These are phyloP conservation scores for Eutypa lata DNA, from an alignment of 2,329 filamentous ascomycete species.

Conservation along the genomic window DNA sequence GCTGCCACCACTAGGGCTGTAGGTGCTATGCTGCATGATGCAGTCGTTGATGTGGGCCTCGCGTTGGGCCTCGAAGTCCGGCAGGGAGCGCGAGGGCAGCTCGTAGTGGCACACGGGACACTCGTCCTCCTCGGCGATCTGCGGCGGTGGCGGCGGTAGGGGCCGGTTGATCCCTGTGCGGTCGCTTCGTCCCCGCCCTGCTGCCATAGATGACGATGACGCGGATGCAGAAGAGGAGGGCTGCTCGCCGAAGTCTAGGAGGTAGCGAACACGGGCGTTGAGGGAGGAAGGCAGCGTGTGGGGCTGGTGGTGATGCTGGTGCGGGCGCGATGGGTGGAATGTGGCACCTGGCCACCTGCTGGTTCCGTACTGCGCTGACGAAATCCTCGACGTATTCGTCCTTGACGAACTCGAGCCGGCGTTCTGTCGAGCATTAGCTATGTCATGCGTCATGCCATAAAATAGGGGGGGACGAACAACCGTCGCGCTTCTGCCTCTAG, in stretches of 20 bases:
- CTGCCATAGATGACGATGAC: conserved; percentile 32
- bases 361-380: not conserved
- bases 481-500: conserved; percentile 46
- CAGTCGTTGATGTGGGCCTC: conserved; percentile 59
- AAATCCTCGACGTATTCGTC: not conserved
- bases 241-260: conserved; percentile 27
- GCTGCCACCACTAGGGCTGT: conserved; percentile 30
- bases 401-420: conserved; percentile 23
- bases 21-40: conserved; percentile 53
- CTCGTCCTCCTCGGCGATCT: conserved; percentile 69
- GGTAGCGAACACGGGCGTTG: conserved; percentile 19
- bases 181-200: conserved; percentile 15
- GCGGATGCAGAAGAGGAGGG: too few species aligned
- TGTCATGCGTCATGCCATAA: not conserved
- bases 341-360: not conserved
- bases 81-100: conserved; percentile 56
- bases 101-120: conserved; percentile 75
- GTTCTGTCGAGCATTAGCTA: conserved; percentile 17
- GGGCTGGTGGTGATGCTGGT: conserved; percentile 15
- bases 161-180: conserved; percentile 29
- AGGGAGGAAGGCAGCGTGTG: conserved; percentile 1
- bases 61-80: conserved; percentile 52
- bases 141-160: conserved; percentile 38
- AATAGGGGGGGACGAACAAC: conserved; percentile 38
- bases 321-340: conserved; percentile 4